Base-by-base conservation (phyloP, 768 basidiomycete species). In the Cubamyces sp. region DNA sequence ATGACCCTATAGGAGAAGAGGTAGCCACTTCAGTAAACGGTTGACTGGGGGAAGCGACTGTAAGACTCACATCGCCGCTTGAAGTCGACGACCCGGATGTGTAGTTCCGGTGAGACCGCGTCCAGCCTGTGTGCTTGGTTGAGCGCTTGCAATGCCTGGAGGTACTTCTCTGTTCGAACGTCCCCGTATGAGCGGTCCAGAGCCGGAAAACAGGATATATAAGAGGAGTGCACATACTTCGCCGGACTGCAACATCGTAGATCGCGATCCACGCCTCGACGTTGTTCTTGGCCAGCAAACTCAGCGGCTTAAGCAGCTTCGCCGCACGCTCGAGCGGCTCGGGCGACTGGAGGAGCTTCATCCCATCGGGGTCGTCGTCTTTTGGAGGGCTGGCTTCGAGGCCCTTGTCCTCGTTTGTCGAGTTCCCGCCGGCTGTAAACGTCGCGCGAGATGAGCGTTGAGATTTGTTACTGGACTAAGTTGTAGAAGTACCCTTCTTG, bases 311-410 rank as follows among this genome's bases (percentile, higher is more conserved):
- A 25, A 96, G 77, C 19, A 92, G 71, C 69, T 90, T 91, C 51
- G 82, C 80, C 0, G 95, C 94, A 16, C 83, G 83, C 47, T 91
- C 92, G 5, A 98, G 79, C 3, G 87, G 85, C 57, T 91, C 87
- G 1, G 84, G 65, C 18, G 81, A 78, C 26, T 78, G 74, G 34
- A 94, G 75, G 5, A 94, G 77, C 69, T 91, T 89, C 47, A 82
- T 69, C 23, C 96, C 96, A 19, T 90, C 86, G 0, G 92, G 91
- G 70, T 96, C 95, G 3, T 93, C 91, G 67, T 96, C 94, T 71
- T 86, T 90, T 12, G 76, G 57, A 3, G 79, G 70, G 5, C 73
- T 71, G 1, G 77, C 73, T 45, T 90, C 88, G 0, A 90, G 81
- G 26, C 91, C 90, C 70, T 87, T 88, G 76, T 94, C 91, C 64